Evolutionary conservation across 441 rosid species (phyloP).

Genomic region (Omphalea diandra): DNA sequence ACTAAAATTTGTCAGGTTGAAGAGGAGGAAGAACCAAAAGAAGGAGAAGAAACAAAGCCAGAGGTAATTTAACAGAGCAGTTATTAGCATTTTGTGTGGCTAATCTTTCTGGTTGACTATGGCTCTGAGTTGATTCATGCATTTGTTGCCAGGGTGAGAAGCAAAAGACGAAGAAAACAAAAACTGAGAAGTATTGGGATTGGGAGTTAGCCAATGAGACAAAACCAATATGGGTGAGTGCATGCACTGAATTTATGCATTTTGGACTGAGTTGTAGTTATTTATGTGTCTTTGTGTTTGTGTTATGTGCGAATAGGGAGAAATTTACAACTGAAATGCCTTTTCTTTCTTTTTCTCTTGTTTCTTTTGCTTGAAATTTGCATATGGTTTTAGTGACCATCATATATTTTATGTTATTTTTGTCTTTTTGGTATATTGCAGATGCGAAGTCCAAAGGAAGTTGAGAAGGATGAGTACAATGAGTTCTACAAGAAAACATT

Average conservation of each 20-base stretch:
- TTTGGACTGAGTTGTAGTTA: not conserved
- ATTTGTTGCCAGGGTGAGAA: conserved; percentile 57
- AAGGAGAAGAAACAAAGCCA: conserved; percentile 73
- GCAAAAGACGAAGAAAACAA: conserved; percentile 74
- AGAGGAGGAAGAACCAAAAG: conserved; percentile 77
- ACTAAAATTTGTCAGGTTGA: conserved; percentile 58
- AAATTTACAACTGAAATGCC: not conserved
- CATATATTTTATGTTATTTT: conserved; percentile 16
- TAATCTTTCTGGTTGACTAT: not conserved
- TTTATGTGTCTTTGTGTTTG: not conserved
- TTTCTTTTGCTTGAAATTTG: not conserved
- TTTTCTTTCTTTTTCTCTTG: not conserved
- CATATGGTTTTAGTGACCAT: not conserved
- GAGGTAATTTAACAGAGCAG: conserved; percentile 47
- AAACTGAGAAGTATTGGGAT: conserved; percentile 97
- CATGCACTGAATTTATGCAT: not conserved
- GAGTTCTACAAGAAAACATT: conserved; percentile 96
- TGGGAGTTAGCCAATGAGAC: conserved; percentile 97
- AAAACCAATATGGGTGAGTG: conserved; percentile 93
- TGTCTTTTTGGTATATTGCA: conserved; percentile 29
- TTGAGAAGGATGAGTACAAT: conserved; percentile 72
- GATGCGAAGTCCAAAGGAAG: conserved; percentile 88
- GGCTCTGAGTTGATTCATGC: conserved; percentile 18
- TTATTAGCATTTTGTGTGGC: not conserved
- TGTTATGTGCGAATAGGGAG: not conserved